Evolutionary conservation across 1,284 basidiomycete genomes (phyloP), one percentile per base, ranked within the genome.

Genomic region (Phlebopus sp.): DNA sequence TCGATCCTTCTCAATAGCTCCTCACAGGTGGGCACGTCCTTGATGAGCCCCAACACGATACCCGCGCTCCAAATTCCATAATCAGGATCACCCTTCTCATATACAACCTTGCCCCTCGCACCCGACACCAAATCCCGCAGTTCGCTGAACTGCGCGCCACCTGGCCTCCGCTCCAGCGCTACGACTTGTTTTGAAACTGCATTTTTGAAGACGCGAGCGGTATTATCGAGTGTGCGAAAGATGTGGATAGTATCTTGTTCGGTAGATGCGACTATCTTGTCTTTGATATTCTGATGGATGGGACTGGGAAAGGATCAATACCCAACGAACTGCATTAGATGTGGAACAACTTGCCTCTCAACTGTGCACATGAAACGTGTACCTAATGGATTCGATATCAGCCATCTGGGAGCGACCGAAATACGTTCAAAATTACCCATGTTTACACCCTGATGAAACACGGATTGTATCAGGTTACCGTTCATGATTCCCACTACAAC

Each of bases 201-300:
- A 72, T 94, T 94, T 74, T 91, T 92, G 78, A 78, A 95, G 2
- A 97, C 92, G 30, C 94, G 80, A 5, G 92, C 84, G 1, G 92
- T 95, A 66, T 96, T 96, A 59, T 79, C 77, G 42, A 96, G 69
- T 0, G 87, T 88, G 47, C 93, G 82, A 77, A 97, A 93, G 59
- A 97, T 95, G 70, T 97, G 95, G 6, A 86, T 69, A 0, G 87
- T 89, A 61, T 96, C 89, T 47, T 78, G 76, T 68, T 97, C 94
- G 5, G 78, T 82, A 5, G 91, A 84, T 9, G 79, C 74, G 42
- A 97, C 86, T 44, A 97, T 96, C 65, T 81, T 87, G 45, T 92
- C 76, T 69, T 97, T 97, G 77, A 97, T 90, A 56, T 84, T 90
- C 55, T 89, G 78, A 68, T 97, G 92, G 52, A 96, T 93, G 15